Base-by-base conservation (phyloP, 331 rosid species). In the Cydonia oblonga region DNA sequence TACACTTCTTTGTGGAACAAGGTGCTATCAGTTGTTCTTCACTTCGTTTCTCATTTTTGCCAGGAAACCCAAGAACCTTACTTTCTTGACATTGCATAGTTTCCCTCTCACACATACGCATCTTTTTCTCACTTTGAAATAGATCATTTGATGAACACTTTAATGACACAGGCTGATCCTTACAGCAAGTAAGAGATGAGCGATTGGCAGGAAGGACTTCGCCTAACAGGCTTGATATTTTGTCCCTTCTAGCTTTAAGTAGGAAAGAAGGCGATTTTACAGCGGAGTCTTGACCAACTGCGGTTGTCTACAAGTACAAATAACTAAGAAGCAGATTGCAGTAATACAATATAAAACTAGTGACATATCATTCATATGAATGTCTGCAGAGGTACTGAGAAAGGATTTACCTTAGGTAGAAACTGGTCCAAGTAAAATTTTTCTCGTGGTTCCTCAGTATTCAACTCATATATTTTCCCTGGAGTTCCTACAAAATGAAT, bases 121-220 rank as follows among this genome's bases (percentile, higher is more conserved):
- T 7, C 29, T 77, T 85, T 73, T 73, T 79, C 60, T 62, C 86
- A 59, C 51, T 75, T 69, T 71, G 9, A 6, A 29, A 62, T 67
- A 73, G 53, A 58, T 64, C 79, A 54, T 75, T 78, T 68, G 87
- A 78, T 68, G 87, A 78, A 80, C 54, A 63, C 57, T 85, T 80
- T 70, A 70, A 54, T 44, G 69, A 72, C 70, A 75, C 78, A 81
- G 75, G 70, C 66, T 77, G 80, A 70, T 82, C 80, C 70, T 78
- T 78, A 75, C 63, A 84, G 56, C 84, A 83, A 75, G 88, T 79
- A 64, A 87, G 86, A 75, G 95, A 82, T 40, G 97, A 83, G 71
- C 85, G 90, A 72, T 93, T 93, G 66, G 98, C 98, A 52, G 98
- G 97, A 70, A 85, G 79, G 69, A 89, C 76, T 77, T 88, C 76